phyloP scores from a whole-genome alignment of 2,329 filamentous ascomycete species.

The Paraphoma sp. region DNA sequence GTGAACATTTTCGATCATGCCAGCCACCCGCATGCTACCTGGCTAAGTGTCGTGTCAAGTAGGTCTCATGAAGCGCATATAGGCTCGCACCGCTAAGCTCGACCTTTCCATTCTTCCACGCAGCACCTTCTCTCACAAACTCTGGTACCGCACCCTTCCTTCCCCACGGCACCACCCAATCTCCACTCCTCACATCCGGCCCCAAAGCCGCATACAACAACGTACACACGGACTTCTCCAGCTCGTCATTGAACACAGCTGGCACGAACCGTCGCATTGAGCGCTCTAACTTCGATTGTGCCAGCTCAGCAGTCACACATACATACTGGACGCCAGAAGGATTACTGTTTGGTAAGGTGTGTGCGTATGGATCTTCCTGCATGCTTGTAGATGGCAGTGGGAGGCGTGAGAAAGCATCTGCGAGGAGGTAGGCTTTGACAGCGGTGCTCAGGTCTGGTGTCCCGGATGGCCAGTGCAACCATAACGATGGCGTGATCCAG shows the following conservation, averaged over 20 bases:
- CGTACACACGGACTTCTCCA: conserved; percentile 23
- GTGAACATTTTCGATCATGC: too few species aligned
- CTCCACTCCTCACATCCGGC: conserved; percentile 17
- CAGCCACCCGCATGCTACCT: too few species aligned
- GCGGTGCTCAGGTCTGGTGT: not conserved
- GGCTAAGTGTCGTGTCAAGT: too few species aligned
- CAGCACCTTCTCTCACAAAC: conserved; percentile 9
- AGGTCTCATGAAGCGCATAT: not conserved
- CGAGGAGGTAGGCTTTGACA: not conserved
- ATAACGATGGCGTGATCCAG: conserved; percentile 6
- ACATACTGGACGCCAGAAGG: conserved; percentile 16
- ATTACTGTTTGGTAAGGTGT: conserved; percentile 10
- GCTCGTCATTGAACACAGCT: conserved; percentile 9
- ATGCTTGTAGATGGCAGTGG: not conserved
- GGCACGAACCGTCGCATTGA: conserved; percentile 9
- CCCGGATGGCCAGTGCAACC: too few species aligned
- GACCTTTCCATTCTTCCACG: not conserved
- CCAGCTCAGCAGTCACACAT: conserved; percentile 15
- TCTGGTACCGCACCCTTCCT: conserved; percentile 19
- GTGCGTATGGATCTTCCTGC: conserved; percentile 4
- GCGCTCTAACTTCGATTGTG: conserved; percentile 17
- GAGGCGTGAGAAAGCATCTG: conserved; percentile 9
- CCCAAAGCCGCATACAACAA: conserved; percentile 26
- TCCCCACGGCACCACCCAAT: conserved; percentile 28
- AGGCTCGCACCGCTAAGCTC: not conserved